Evolutionary conservation across 495 filamentous ascomycete genomes (phyloP), one percentile per base, ranked within the genome.

Genomic region (Penicillium silybi): DNA sequence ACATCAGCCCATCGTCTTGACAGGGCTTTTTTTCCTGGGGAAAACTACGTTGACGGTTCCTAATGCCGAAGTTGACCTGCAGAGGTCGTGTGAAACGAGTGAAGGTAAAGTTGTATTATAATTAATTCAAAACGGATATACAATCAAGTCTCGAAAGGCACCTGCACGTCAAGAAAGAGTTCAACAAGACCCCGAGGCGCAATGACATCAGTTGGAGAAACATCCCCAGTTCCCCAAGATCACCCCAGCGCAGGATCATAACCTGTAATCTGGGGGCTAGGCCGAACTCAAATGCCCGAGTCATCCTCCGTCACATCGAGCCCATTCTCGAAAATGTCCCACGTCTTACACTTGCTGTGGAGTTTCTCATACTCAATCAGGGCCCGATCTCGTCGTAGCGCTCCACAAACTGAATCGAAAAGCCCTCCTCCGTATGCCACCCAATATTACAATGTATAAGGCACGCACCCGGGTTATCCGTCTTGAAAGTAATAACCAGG

Each of bases 391-490:
- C 59, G 34, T 44, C 44, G 18, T 60, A 48, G 15, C 40, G 80
- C 50, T 80, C 76, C 1, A 79, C 49, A 57, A 79, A 75, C 56
- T 77, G 69, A 16, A 77, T 53, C 15, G 73, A 70, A 26, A 80
- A 65, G 3, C 77, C 75, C 41, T 70, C 61, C 29, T 59, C 48
- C 3, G 68, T 65, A 56, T 78, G 74, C 69, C 71, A 78, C 16
- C 71, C 75, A 52, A 79, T 73, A 57, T 82, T 78, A 56, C 76
- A 80, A 56, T 80, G 75, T 61, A 80, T 69, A 8, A 80, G 52
- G 76, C 78, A 81, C n/a, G 66, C 71, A 1, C 76, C 77, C 4
- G 77, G 80, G 42, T 75, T 75, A 60, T 78, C 63, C 13, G 77
- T 77, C 66, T 79, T 66, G 59, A 83, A 85, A 9, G 71, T 80